Evolutionary conservation across 805 yeast genomes (phyloP), one percentile per base, ranked within the genome.

Genomic region (Metahyphopichia silvanorum): DNA sequence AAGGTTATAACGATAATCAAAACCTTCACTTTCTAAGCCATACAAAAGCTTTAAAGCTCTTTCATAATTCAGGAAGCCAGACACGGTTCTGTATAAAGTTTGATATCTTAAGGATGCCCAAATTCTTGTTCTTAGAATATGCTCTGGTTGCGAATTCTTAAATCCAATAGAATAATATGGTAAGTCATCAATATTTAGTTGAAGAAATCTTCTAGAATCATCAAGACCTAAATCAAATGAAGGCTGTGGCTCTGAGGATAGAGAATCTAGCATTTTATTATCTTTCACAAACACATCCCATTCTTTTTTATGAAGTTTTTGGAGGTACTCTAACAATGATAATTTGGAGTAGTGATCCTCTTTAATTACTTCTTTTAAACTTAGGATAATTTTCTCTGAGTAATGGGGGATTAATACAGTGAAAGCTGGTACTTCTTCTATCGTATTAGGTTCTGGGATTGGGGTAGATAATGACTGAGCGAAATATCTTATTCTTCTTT

Each of bases 71-170:
- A 76, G 76, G 49, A 88, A 86, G 0, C 96, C 96, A 0, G 89
- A 76, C 3, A 86, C 69, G 0, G 96, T 87, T 24, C 96, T 65
- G 49, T 81, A 88, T 33, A 87, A 63, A 0, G 96, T 87, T 51
- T 87, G 96, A 2, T 86, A 76, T 47, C 95, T 68, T 33, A 84
- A 59, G 0, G 95, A 85, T 0, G 95, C 85, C 96, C 96, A 87
- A 2, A 86, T 71, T 49, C 95, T 68, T 0, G 95, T 86, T 53
- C 94, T 63, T 40, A 82, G 51, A 3, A 77, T 71, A 43, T 72
- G 76, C 34, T 78, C 79, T 0, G 84, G 79, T 3, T 76, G 69
- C 2, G 87, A 72, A 16, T 76, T 66, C 41, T 78, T 81, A 57
- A 82, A 86, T 0, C 95, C 95, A 42, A 84, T 63, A 43, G 80